A percentile compares a stretch with the other conserved stretches of the same genome.
Conservation (phyloP, 2,329 filamentous ascomycete species). For the Amauroascus verrucosus region DNA sequence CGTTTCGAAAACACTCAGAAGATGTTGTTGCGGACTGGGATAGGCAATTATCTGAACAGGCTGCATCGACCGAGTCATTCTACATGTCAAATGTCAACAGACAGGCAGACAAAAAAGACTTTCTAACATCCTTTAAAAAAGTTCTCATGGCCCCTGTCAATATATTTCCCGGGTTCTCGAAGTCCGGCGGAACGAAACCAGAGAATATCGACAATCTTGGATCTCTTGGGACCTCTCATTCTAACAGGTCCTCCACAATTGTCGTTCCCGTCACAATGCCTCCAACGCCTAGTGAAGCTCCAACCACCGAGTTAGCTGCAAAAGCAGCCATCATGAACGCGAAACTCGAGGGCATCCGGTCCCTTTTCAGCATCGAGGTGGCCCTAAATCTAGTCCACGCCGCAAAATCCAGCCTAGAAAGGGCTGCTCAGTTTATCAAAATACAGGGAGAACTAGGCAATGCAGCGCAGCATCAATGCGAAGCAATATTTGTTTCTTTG, state of each 20-base stretch:
- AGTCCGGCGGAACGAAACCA: conserved; percentile 39
- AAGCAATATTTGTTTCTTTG: conserved; percentile 74
- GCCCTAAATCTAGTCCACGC: conserved; percentile 79
- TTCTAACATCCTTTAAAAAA: conserved; percentile 92
- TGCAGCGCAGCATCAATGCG: conserved; percentile 79
- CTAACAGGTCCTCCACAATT: conserved; percentile 33
- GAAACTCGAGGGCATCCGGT: conserved; percentile 84
- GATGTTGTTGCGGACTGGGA: conserved; percentile 77
- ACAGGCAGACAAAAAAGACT: conserved; percentile 92
- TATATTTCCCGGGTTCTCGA: conserved; percentile 62
- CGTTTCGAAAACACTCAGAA: conserved; percentile 68
- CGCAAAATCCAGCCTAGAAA: conserved; percentile 78
- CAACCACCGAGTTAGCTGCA: conserved; percentile 82
- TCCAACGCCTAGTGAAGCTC: conserved; percentile 47
- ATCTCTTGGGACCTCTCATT: conserved; percentile 20
- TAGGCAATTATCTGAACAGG: conserved; percentile 80
- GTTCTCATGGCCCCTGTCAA: conserved; percentile 99
- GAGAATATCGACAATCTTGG: conserved; percentile 21
- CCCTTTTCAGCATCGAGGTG: conserved; percentile 91
- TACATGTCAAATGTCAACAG: conserved; percentile 93
- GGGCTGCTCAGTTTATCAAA: conserved; percentile 69
- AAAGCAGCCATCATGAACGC: conserved; percentile 98
- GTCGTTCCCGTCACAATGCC: conserved; percentile 22
- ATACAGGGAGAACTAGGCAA: conserved; percentile 71
- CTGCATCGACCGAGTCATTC: conserved; percentile 81